Conservation (phyloP, 257 asterid genomes). For the Coffea canephora region DNA sequence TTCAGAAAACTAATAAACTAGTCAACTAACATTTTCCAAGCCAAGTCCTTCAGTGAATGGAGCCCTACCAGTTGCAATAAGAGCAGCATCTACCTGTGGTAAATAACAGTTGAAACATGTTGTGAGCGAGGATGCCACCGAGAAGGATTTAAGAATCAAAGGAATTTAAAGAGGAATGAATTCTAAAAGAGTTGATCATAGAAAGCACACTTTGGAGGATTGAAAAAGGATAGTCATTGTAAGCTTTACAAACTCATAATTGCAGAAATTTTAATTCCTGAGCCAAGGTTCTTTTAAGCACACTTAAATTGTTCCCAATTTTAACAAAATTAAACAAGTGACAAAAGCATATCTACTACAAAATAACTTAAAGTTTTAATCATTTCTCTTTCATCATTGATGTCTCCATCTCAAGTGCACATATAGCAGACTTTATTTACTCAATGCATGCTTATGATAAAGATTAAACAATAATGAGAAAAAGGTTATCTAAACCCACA, state of each 20-base stretch:
- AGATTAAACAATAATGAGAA: background rate
- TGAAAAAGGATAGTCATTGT: background rate
- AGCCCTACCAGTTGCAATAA: conserved; percentile 97
- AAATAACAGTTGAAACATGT: conserved; percentile 5
- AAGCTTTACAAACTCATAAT: background rate
- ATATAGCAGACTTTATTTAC: background rate
- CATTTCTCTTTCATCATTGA: background rate
- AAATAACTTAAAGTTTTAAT: background rate
- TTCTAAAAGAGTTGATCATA: background rate
- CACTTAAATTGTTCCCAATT: background rate
- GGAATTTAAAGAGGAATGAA: background rate
- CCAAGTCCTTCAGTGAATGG: conserved; percentile 98
- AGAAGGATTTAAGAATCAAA: background rate
- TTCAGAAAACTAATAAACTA: conserved; percentile 15
- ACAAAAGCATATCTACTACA: background rate
- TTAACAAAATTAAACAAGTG: background rate
- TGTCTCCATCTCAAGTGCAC: background rate
- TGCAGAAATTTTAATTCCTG: background rate
- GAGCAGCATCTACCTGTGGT: conserved; percentile 94
- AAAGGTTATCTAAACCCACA: background rate
- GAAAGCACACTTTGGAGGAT: background rate
- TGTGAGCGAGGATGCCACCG: background rate
- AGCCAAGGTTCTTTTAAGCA: background rate
- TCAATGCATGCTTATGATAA: background rate
- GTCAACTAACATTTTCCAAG: conserved; percentile 75